Evolutionary conservation across 768 basidiomycete species (phyloP), one percentile per base, ranked within the genome.

Genomic region (Kockovaella imperatae): DNA sequence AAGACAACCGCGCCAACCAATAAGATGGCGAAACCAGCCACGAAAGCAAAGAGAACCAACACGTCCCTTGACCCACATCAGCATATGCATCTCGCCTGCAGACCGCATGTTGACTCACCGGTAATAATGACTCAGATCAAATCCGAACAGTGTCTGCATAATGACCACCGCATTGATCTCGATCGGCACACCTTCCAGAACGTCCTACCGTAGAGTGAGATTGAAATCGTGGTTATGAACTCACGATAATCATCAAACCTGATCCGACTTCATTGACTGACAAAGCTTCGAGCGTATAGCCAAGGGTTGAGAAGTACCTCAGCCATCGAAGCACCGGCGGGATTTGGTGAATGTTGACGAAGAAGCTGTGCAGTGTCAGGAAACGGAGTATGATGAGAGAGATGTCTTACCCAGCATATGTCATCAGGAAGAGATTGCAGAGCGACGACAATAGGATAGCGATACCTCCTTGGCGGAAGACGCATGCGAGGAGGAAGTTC

Each of bases 291-390:
- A 75, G 62, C 0, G 68, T 59, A 49, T 71, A 75, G 20, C 64
- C 62, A 6, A 70, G 47, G 1, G 67, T 63, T 45, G 84, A 84
- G 49, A 91, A 59, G 83, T 87, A 96, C 63, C 91, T 84, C 45
- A 96, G 75, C 91, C 91, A 97, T 14, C 91, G 79, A 1, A 97
- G 77, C 1, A 91, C 87, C 2, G 86, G 85, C 3, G 91, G 89
- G 50, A 97, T 93, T 50, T 78, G 75, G 52, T 74, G 71, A 48
- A 93, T 77, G 67, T 93, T 86, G 44, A 93, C 87, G 67, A 95
- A 95, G 76, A 93, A 96, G 2, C 59, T 60, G 30, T 7, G 1
- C 25, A 8, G 34, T 30, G 30, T 46, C 50, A 59, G 50, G 17
- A 20, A 35, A 1, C 18, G 20, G 23, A 34, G n/a, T 28, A 47